These are phyloP conservation scores for Inosperma sp. DNA, from an alignment of 768 basidiomycete species.

Conservation along the genomic window DNA sequence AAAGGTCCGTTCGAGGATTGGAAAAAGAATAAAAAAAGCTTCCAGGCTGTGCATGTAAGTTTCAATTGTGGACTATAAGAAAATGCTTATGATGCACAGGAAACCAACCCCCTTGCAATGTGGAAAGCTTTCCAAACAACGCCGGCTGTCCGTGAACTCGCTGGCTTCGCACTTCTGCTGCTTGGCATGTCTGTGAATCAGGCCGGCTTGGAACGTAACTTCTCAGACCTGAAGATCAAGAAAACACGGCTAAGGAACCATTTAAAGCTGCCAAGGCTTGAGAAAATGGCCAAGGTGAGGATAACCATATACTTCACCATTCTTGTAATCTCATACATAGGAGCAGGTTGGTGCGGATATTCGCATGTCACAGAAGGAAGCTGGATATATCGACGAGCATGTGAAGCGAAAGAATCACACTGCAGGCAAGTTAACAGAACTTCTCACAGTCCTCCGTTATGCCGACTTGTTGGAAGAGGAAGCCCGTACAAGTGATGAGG, in stretches of 20 bases:
- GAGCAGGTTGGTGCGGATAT: conserved; percentile 24
- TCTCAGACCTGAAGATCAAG: conserved; percentile 28
- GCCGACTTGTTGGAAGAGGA: conserved; percentile 16
- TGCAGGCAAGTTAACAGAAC: conserved; percentile 5
- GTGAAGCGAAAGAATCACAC: conserved; percentile 19
- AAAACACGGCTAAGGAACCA: conserved; percentile 22
- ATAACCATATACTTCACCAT: not conserved
- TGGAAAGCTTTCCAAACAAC: conserved; percentile 14
- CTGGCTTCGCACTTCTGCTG: conserved; percentile 20
- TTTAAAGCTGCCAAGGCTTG: conserved; percentile 20
- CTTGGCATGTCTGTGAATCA: conserved; percentile 25
- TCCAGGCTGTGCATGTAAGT: conserved; percentile 16
- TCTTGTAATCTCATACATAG: too few relatives aligned
- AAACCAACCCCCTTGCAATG: conserved; percentile 17
- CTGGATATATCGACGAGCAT: conserved; percentile 14
- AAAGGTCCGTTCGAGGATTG: conserved; percentile 19
- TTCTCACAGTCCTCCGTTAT: conserved; percentile 21
- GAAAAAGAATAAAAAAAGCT: conserved; percentile 16
- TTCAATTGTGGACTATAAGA: not conserved
- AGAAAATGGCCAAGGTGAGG: conserved; percentile 27
- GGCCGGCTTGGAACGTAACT: conserved; percentile 20
- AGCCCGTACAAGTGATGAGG: not conserved
- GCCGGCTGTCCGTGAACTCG: conserved; percentile 12
- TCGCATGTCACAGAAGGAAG: conserved; percentile 14
- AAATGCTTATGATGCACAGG: conserved; percentile 10